Evolutionary conservation across 169 alveolate species (phyloP), one percentile per base, ranked within the genome.

Genomic region (Cyclospora cayetanensis): DNA sequence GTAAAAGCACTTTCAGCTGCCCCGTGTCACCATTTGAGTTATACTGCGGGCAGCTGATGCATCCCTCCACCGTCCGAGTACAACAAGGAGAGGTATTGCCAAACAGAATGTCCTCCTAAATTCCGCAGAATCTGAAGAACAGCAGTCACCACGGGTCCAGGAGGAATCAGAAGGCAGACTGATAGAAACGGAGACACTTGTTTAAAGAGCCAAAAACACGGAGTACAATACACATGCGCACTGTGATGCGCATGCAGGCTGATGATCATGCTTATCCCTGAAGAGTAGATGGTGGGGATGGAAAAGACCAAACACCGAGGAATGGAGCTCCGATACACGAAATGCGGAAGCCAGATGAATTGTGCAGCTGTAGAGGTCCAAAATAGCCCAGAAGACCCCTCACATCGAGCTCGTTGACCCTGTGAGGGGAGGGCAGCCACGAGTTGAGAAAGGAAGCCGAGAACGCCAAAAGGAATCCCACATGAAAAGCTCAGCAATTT

Each of bases 371-470:
- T 52, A 34, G 76, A 52, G 52, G 89, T 31, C 76, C 35, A 7
- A 18, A 52, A n/a, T 2, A 52, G 76, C 76, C 74, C n/a, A 31
- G 42, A 18, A 39, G 53, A 53, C 60, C 22, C 74, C 20, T 52
- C 53, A 43, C 15, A 80, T 50, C 74, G 46, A 29, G 76, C 70
- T 31, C 34, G 53, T 50, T 80, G 89, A 80, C 70, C 52, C 86
- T 37, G 68, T 52, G 89, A 80, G 89, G 89, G 89, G 89, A 53
- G 52, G 76, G 76, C 89, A 80, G 89, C 76, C 89, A 34, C 74
- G 15, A 27, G 76, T 50, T 35, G 76, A 31, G 74, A 35, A 52
- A 15, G 29, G 2, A 80, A 34, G 15, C 15, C 11, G 74, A 41
- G 55, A 53, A 52, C 60, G 52, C 52, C n/a, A 80, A 29, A 74